Evolutionary conservation across 805 yeast genomes (phyloP), one percentile per base, ranked within the genome.

Genomic region (Metschnikowia gelsemii): DNA sequence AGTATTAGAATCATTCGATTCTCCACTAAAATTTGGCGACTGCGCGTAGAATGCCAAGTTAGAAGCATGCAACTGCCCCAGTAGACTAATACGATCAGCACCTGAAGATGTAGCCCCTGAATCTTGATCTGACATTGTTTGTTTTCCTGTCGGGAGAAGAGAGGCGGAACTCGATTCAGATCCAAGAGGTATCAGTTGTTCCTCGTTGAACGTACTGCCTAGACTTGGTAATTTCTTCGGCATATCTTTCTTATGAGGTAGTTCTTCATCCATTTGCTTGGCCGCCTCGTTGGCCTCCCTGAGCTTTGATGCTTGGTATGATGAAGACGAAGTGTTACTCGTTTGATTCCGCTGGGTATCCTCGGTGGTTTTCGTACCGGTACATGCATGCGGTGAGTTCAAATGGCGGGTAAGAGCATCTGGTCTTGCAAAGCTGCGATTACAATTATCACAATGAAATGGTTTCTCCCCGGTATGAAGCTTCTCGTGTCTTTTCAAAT

Each of bases 401-500:
- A 68, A 65, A 56, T 86, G 95, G 46, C 95, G 68, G 3, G 80
- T 73, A 20, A 86, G 67, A 0, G 95, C 89, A 60, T 86, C 95
- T 1, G 81, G 79, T 24, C 95, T 65, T 1, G 91, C 86, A 62
- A 86, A 86, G 30, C 70, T 64, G 33, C 84, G 70, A 12, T 75
- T 75, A 63, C 95, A 86, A 34, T 67, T 66, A 14, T 63, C 63
- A 58, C 95, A 86, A 30, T 57, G 62, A 56, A 65, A 80, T 1
- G 91, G 90, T 57, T 76, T 80, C 49, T 79, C 87, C 17, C 91
- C 91, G 0, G 88, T 76, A 56, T 86, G 95, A 25, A 82, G 68
- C 59, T 82, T 82, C 43, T 76, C 77, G 55, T 86, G 95, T 39
- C 95, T 72, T 54, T 80, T 84, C 54, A 87, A 68, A 58, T 87